phyloP scores from a whole-genome alignment of 1,139 yeast genomes.

The Blastobotrys petasosporus region DNA sequence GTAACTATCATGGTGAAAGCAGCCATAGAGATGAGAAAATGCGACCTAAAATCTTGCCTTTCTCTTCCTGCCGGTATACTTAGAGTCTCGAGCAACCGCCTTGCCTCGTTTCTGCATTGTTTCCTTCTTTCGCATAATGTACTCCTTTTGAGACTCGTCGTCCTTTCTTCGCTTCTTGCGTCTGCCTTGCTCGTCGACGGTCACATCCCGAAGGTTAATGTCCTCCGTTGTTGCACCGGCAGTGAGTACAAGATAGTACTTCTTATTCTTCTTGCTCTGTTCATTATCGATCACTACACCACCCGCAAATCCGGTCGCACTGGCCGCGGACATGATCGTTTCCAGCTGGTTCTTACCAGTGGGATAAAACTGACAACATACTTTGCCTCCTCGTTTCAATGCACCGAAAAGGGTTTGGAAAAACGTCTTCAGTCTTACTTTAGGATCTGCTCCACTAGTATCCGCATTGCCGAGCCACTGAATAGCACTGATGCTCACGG shows the following conservation, averaged over 20 bases:
- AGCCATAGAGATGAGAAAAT: not conserved
- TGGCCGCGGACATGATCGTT: conserved; percentile 74
- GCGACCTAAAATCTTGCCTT: conserved; percentile 59
- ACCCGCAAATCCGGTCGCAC: conserved; percentile 93
- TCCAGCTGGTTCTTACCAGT: conserved; percentile 80
- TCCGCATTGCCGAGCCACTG: conserved; percentile 99
- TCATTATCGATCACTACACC: conserved; percentile 93
- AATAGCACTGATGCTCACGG: conserved; percentile 88
- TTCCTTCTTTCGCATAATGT: conserved; percentile 85
- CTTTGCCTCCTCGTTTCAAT: conserved; percentile 89
- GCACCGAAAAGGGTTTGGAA: conserved; percentile 85
- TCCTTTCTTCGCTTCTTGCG: conserved; percentile 46
- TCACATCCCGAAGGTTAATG: conserved; percentile 71
- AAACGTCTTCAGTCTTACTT: conserved; percentile 68
- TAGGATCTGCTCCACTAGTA: conserved; percentile 77
- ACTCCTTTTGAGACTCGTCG: conserved; percentile 71
- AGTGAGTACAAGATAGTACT: conserved; percentile 81
- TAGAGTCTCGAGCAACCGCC: conserved; percentile 81
- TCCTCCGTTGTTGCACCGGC: conserved; percentile 71
- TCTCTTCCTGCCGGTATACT: conserved; percentile 91
- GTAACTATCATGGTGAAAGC: too few relatives aligned
- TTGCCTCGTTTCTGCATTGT: conserved; percentile 89
- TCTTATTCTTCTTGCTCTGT: conserved; percentile 84
- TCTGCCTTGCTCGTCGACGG: conserved; percentile 56
- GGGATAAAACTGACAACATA: conserved; percentile 96